phyloP scores from a whole-genome alignment of 225 moss, liverwort and hornwort species.

The Thuidium tamariscinum region DNA sequence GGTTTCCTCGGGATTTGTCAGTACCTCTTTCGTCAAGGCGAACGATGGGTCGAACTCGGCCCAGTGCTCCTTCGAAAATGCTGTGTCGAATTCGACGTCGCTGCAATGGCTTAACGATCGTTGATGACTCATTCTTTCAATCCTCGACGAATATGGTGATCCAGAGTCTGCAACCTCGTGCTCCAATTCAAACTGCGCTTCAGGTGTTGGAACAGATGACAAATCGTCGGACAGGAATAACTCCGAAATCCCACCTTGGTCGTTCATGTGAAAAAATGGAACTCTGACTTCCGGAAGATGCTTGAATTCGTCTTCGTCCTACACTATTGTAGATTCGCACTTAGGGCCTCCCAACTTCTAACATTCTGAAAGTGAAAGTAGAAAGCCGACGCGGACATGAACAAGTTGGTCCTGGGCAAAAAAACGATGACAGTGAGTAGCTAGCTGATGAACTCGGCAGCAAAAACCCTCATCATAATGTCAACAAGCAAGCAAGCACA shows the following conservation, averaged over 20 bases:
- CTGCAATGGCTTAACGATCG: background rate
- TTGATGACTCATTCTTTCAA: background rate
- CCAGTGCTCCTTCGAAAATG: constrained; percentile 1
- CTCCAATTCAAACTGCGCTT: background rate
- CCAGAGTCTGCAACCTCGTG: background rate
- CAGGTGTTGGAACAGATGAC: background rate
- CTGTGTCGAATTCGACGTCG: background rate
- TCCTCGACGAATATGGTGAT: background rate
- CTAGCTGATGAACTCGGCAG: background rate
- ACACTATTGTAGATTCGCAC: background rate
- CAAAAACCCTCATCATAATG: background rate
- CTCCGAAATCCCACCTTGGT: background rate
- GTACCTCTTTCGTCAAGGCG: background rate
- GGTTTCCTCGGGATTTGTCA: background rate
- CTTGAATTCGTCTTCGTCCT: background rate
- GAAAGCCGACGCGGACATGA: background rate
- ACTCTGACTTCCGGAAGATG: background rate
- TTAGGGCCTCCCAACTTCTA: background rate
- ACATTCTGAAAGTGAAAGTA: background rate
- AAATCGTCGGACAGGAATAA: background rate
- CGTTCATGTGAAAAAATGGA: background rate
- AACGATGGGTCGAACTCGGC: background rate
- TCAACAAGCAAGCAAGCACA: background rate
- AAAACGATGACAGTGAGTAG: background rate
- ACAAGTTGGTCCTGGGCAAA: background rate